These are phyloP conservation scores for Nematocida sp. DNA, from an alignment of 371 early-diverging fungal genomes.

Conservation along the genomic window DNA sequence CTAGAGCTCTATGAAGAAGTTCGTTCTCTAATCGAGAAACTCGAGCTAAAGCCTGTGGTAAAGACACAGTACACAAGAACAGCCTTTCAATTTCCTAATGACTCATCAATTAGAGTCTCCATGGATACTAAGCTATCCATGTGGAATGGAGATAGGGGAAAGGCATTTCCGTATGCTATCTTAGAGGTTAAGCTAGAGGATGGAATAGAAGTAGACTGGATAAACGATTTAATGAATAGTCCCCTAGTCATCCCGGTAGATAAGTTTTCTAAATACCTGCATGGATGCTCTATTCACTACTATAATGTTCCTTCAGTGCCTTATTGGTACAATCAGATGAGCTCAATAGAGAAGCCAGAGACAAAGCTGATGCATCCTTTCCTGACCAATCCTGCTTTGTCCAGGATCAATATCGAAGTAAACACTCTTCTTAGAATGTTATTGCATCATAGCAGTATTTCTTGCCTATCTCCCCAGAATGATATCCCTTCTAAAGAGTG, in stretches of 20 bases:
- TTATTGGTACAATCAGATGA: constrained; percentile 91
- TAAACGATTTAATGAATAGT: constrained; percentile 75
- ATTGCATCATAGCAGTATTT: too few species aligned
- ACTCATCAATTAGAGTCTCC: constrained; percentile 88
- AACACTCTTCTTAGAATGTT: too few species aligned
- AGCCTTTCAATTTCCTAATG: constrained; percentile 95
- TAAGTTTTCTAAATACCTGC: constrained; percentile 93
- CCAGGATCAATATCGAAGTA: neutral
- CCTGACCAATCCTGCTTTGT: neutral
- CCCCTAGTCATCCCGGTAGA: constrained; percentile 86
- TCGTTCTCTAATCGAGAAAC: constrained; percentile 70
- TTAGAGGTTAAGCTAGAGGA: constrained; percentile 95
- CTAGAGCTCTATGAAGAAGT: constrained; percentile 72
- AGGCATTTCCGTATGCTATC: constrained; percentile 85
- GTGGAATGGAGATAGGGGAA: constrained; percentile 77
- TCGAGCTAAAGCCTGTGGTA: constrained; percentile 74
- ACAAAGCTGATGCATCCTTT: neutral
- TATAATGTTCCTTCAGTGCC: constrained; percentile 82
- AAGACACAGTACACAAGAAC: constrained; percentile 94
- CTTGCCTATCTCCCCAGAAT: too few species aligned
- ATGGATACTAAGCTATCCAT: constrained; percentile 91
- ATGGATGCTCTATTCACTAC: constrained; percentile 83
- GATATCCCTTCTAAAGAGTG: too few species aligned
- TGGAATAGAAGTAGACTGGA: constrained; percentile 83
- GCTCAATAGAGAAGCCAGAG: constrained; percentile 48